These are phyloP conservation scores for Heliosperma pusillum DNA, from an alignment of 148 eudicot species.

Conservation along the genomic window DNA sequence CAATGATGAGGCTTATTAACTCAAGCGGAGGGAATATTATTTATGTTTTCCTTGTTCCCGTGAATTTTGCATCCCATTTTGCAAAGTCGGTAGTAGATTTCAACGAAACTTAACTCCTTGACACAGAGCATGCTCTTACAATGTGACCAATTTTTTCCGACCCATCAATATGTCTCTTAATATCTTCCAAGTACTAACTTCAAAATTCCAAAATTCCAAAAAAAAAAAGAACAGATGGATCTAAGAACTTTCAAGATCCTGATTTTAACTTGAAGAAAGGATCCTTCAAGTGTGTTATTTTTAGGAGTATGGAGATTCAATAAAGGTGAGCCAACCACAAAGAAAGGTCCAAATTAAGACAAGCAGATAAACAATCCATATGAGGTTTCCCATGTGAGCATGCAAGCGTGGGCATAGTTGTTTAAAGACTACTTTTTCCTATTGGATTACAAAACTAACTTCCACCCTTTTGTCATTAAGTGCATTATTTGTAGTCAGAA, in stretches of 20 bases:
- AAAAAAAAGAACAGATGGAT: no score
- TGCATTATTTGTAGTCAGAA: slow-evolving; percentile 15
- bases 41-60: neutral
- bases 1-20: no score
- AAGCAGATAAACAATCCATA: slow-evolving; percentile 24
- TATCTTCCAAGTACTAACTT: no score
- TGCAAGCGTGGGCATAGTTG: slow-evolving; percentile 35
- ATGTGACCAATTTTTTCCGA: neutral
- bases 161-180: neutral
- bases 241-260: slow-evolving; percentile 22
- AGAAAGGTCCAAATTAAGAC: slow-evolving; percentile 10
- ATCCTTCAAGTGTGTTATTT: slow-evolving; percentile 14
- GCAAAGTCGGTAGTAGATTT: neutral
- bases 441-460: neutral
- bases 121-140: neutral
- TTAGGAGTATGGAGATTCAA: slow-evolving; percentile 16
- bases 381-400: slow-evolving; percentile 53
- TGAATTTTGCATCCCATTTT: neutral
- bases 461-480: slow-evolving; percentile 43
- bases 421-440: slow-evolving; percentile 4
- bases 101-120: neutral
- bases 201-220: no score
- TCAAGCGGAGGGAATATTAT: no score
- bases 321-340: slow-evolving; percentile 24
- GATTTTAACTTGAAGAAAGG: slow-evolving; percentile 17